Evolutionary conservation across 768 basidiomycete species (phyloP), one percentile per base, ranked within the genome.

Genomic region (Termitomyces sp.): DNA sequence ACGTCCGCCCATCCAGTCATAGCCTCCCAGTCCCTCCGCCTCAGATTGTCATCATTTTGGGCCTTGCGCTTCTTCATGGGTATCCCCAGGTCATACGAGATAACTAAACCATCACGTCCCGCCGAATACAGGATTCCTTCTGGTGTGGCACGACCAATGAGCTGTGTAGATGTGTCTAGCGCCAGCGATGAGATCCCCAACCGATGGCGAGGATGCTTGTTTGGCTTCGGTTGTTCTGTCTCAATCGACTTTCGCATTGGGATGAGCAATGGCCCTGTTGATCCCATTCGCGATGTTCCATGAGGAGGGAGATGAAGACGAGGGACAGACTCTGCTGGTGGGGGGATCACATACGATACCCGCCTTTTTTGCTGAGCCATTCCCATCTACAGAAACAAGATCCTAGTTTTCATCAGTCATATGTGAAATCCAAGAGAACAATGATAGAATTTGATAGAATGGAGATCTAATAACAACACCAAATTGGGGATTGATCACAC

Each of bases 81-180:
- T 10, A 93, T 74, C 4, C 79, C 82, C 26, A 95, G 76, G 66
- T 97, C 94, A 91, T 93, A 95, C 9, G 87, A 83, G 40, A 94
- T 85, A 46, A 96, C 77, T 43, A 93, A 75, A 0, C 94, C 94
- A 72, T 97, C 94, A 56, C 94, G 76, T 23, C 92, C 94, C 28
- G 87, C 94, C 2, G 91, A 85, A 67, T 97, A 97, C 2, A 97
- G 72, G 42, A 97, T 94, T 5, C 94, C 94, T 61, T 91, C 85
- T 0, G 94, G 94, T 4, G 78, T 65, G 5, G 69, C 57, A n/a
- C 75, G 76, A 5, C 87, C 87, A n/a, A 78, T 67, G 7, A 97
- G 78, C 47, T 81, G 79, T 2, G 94, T 96, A 0, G 91, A 86
- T 0, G 82, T 79, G 70, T 98, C 94, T 21, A 98, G 74, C 0